A percentile compares a stretch with the other conserved stretches of the same genome.
phyloP scores from a whole-genome alignment of 2,329 filamentous ascomycete species.

The Nigrospora oryzae region DNA sequence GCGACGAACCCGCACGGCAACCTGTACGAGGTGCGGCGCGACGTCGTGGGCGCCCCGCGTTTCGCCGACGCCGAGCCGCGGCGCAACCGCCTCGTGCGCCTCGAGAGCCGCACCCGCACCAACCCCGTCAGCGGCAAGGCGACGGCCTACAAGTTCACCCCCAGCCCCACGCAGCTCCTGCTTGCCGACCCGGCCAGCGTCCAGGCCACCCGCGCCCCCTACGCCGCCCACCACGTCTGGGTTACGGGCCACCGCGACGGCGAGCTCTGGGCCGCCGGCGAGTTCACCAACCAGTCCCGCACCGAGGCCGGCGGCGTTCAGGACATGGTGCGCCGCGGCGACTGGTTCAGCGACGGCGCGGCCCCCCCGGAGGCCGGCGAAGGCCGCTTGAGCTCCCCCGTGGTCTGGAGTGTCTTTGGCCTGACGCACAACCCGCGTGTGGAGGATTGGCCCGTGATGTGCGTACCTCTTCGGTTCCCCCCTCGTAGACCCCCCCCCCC shows the following conservation, averaged over 20 bases:
- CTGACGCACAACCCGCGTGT: conserved; percentile 39
- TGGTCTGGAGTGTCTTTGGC: conserved; percentile 42
- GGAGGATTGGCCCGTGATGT: conserved; percentile 44
- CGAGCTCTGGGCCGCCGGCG: conserved; percentile 41
- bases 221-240: conserved; percentile 38
- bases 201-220: conserved; percentile 32
- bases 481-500: not conserved
- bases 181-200: conserved; percentile 35
- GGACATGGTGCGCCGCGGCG: conserved; percentile 36
- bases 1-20: conserved; percentile 54
- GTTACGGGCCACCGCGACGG: conserved; percentile 39
- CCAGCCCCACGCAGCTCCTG: conserved; percentile 35
- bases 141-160: conserved; percentile 40
- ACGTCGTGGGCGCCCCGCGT: conserved; percentile 32
- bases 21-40: conserved; percentile 46
- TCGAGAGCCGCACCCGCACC: conserved; percentile 35
- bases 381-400: conserved; percentile 37
- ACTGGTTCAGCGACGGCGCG: conserved; percentile 29
- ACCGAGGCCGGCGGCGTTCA: conserved; percentile 32
- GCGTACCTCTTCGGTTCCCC: conserved; percentile 17
- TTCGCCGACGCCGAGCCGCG: conserved; percentile 44
- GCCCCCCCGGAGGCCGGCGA: conserved; percentile 8
- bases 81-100: conserved; percentile 39
- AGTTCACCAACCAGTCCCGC: conserved; percentile 41
- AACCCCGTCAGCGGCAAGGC: conserved; percentile 40